Percentiles rank a stretch among this genome's conserved stretches.
Conservation (phyloP, 176 grass and related monocot species). For the Secale cereale region DNA sequence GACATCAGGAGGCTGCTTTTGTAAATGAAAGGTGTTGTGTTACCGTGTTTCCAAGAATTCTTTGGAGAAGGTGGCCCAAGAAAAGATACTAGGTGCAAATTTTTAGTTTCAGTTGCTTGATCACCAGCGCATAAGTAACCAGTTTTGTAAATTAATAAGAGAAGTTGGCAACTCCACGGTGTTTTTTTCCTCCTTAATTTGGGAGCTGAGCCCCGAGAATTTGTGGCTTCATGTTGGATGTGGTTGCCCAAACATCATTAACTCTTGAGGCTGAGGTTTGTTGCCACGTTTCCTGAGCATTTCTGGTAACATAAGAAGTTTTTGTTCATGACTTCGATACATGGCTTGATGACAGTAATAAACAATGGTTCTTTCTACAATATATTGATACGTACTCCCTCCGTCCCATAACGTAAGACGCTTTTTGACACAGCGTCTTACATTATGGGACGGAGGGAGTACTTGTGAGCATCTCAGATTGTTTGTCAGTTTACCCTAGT, state of each 20-base stretch:
- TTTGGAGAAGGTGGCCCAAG: constrained; percentile 8
- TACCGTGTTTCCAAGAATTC: constrained; percentile 32
- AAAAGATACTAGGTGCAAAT: constrained; percentile 11
- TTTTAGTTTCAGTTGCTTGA: constrained; percentile 13
- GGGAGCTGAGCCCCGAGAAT: background rate
- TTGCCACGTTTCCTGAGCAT: constrained; percentile 5
- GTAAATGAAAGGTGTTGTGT: constrained; percentile 43
- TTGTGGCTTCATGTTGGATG: constrained; percentile 7
- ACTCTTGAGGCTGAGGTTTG: background rate
- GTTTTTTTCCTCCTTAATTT: background rate
- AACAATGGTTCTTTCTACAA: background rate
- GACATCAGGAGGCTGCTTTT: constrained; percentile 78
- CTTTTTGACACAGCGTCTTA: too few species aligned
- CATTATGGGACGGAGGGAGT: too few species aligned
- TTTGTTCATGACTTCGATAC: constrained; percentile 4
- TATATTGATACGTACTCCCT: background rate
- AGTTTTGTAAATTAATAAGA: constrained; percentile 55
- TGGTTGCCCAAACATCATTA: background rate
- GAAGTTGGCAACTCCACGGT: background rate
- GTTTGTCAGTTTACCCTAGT: background rate
- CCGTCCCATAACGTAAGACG: too few species aligned
- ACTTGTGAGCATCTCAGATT: background rate
- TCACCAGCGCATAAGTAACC: constrained; percentile 16
- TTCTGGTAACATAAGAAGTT: background rate
- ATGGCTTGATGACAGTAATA: constrained; percentile 5